Evolutionary conservation across 139 green algal genomes (phyloP), one percentile per base, ranked within the genome.

Genomic region (Spirogloea muscicola): DNA sequence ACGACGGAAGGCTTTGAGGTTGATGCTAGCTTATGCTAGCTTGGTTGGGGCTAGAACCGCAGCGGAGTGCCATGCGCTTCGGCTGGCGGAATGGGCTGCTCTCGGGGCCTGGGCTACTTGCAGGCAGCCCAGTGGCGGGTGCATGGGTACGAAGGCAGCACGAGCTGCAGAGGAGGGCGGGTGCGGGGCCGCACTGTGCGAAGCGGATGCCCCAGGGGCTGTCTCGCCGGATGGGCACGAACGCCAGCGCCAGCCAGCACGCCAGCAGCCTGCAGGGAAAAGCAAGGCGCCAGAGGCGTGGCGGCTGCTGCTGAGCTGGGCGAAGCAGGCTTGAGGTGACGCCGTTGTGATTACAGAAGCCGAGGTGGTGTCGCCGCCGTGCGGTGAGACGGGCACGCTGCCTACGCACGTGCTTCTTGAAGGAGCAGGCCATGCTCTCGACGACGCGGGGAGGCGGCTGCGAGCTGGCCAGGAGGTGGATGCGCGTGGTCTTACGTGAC

Each of bases 141-240:
- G 38, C 7, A 43, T 33, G 6, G 40, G 31, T 62, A 5, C 37
- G 5, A 21, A 62, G 31, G 6, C 5, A 43, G 52, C 5, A 62
- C 52, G 7, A 62, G 40, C 37, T 43, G 9, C 7, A 62, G 52
- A 39, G 40, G 7, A 39, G 5, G 40, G 38, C 18, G 5, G 38
- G 5, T 6, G 40, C 31, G 9, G 18, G 40, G 21, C 31, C 52
- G 38, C 9, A 62, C 52, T 33, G 52, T 6, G 52, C 52, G 6
- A 62, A 5, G 38, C 31, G 40, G 31, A 43, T 33, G 6, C 52
- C 52, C 6, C 37, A 33, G 5, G 52, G 52, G 40, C 52, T 62
- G 9, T 62, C 9, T 62, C 52, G 52, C 18, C 52, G 52, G 9
- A 62, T 39, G 7, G 52, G 52, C 37, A 62, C 52, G 40, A 62